phyloP scores from a whole-genome alignment of 176 grass and related monocot species.

The Zea mays region DNA sequence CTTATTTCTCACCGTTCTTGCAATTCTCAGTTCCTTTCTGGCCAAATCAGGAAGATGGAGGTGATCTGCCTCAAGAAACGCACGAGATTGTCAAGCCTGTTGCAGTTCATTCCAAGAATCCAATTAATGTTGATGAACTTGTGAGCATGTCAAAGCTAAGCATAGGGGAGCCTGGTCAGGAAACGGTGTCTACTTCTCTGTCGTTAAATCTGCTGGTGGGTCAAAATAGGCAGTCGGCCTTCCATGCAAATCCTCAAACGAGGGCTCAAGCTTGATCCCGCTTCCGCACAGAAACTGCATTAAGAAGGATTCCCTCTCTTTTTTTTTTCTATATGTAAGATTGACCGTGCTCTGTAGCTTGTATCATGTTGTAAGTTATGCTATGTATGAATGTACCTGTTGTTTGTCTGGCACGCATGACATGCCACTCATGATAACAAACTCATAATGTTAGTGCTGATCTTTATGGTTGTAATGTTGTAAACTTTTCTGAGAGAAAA shows the following conservation, averaged over 20 bases:
- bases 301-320: conserved; percentile 39
- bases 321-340: conserved; percentile 33
- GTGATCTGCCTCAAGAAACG: conserved; percentile 52
- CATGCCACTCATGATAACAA: conserved; percentile 45
- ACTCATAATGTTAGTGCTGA: conserved; percentile 48
- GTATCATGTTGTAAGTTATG: conserved; percentile 56
- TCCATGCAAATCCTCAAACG: conserved; percentile 85
- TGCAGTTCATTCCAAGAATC: conserved; percentile 74
- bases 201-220: conserved; percentile 72
- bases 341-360: conserved; percentile 47
- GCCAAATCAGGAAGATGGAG: conserved; percentile 53
- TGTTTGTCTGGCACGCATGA: conserved; percentile 45
- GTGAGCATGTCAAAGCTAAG: conserved; percentile 88
- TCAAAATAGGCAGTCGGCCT: conserved; percentile 85
- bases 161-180: conserved; percentile 61
- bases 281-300: conserved; percentile 36
- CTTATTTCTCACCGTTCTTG: conserved; percentile 82
- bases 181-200: conserved; percentile 60
- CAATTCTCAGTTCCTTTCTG: conserved; percentile 80
- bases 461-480: conserved; percentile 45
- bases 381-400: conserved; percentile 48
- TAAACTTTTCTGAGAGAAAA: conserved; percentile 36
- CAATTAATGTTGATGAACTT: conserved; percentile 92
- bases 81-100: conserved; percentile 91
- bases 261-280: conserved; percentile 73